Conservation (phyloP, 371 early-diverging fungal genomes). For the Rhizopus delemar region DNA sequence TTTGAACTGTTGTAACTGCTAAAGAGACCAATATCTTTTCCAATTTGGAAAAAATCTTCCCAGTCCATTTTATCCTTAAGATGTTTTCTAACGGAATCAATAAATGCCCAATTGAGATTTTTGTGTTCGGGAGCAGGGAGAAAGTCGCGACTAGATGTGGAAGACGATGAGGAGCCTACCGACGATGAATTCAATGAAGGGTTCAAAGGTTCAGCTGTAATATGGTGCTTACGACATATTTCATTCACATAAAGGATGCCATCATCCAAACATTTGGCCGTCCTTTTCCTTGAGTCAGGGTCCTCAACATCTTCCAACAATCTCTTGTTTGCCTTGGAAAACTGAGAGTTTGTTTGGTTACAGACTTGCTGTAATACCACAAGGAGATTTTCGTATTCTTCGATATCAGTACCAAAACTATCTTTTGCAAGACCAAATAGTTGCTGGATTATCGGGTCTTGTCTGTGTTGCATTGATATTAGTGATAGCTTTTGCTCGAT, state of each 20-base stretch:
- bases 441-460: conserved; percentile 5
- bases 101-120: conserved; percentile 9
- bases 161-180: conserved; percentile 9
- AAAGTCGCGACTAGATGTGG: conserved; percentile 7
- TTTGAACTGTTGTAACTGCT: conserved; percentile 3
- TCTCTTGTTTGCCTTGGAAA: conserved; percentile 13
- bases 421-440: conserved; percentile 5
- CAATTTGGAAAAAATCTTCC: conserved; percentile 4
- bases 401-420: conserved; percentile 1
- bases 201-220: conserved; percentile 10
- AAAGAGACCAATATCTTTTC: conserved; percentile 16
- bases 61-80: conserved; percentile 11
- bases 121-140: conserved; percentile 10
- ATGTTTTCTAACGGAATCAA: conserved; percentile 6
- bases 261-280: conserved; percentile 12
- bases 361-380: conserved; percentile 8
- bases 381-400: conserved; percentile 1
- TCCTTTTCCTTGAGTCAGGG: conserved; percentile 9
- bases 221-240: conserved; percentile 14
- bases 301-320: conserved; percentile 15
- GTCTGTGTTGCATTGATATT: conserved; percentile 3
- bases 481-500: conserved; percentile 9
- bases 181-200: conserved; percentile 7
- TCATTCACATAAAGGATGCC: conserved; percentile 14
- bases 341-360: conserved; percentile 10